These are phyloP conservation scores for Heliosperma pusillum DNA, from an alignment of 148 eudicot genomes.

Conservation along the genomic window DNA sequence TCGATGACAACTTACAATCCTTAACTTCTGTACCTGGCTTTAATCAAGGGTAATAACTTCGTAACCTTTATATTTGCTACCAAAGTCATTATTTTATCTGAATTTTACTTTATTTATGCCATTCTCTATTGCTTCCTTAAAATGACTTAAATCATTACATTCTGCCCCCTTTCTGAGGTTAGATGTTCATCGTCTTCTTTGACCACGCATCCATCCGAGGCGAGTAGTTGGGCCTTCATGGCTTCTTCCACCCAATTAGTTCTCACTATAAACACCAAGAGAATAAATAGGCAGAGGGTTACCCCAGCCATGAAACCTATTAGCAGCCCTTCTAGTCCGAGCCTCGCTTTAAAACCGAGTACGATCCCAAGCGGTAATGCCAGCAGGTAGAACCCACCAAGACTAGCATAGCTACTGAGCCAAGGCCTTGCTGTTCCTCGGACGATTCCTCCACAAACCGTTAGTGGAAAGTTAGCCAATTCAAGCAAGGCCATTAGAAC, in stretches of 20 bases:
- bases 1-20: too few relatives aligned
- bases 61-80: constrained; percentile 1
- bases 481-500: constrained; percentile 61
- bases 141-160: too few relatives aligned
- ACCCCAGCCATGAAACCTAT: constrained; percentile 68
- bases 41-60: constrained; percentile 29
- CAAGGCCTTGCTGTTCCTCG: constrained; percentile 77
- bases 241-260: constrained; percentile 69
- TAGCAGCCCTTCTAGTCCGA: constrained; percentile 69
- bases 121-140: background rate
- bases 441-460: constrained; percentile 65
- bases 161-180: background rate
- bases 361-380: constrained; percentile 60
- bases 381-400: constrained; percentile 70
- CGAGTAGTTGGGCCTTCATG: constrained; percentile 51
- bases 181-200: background rate
- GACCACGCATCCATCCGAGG: constrained; percentile 16
- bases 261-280: constrained; percentile 56
- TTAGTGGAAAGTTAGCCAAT: constrained; percentile 61
- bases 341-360: constrained; percentile 48
- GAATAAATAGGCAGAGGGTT: constrained; percentile 41
- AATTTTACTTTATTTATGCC: constrained; percentile 6
- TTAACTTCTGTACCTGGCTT: background rate
- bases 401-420: constrained; percentile 60
- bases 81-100: constrained; percentile 1